Percentiles rank a stretch among this genome's conserved stretches.
These are phyloP conservation scores for Climacium dendroides DNA, from an alignment of 225 moss, liverwort and hornwort species.

Conservation along the genomic window DNA sequence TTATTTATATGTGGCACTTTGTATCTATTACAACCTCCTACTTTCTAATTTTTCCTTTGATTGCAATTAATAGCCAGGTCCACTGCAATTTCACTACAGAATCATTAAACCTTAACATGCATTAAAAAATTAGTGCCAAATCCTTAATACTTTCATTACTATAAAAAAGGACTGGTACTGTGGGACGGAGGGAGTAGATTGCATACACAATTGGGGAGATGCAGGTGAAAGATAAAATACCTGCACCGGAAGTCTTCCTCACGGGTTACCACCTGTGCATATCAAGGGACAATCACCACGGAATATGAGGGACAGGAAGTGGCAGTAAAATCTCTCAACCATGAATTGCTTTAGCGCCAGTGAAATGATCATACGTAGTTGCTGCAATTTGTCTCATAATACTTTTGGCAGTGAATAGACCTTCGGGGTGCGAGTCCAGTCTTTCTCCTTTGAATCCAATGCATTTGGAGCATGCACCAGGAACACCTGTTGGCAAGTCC, in stretches of 20 bases:
- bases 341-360: neutral
- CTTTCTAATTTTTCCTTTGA: neutral
- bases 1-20: neutral
- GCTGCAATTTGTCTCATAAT: neutral
- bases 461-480: slow-evolving; percentile 14
- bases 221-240: neutral
- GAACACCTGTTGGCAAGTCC: slow-evolving; percentile 50
- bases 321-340: neutral
- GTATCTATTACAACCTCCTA: neutral
- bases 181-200: neutral
- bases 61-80: neutral
- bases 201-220: neutral
- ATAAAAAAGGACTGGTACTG: neutral
- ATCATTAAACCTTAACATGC: neutral
- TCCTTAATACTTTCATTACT: neutral
- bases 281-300: neutral
- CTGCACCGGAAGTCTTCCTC: slow-evolving; percentile 23
- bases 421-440: neutral
- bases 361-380: neutral
- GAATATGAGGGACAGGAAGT: neutral
- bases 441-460: slow-evolving; percentile 13
- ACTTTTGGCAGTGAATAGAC: neutral
- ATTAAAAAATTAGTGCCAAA: neutral
- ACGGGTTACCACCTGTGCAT: slow-evolving; percentile 18
- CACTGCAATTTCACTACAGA: neutral